Evolutionary conservation across 2,329 filamentous ascomycete genomes (phyloP).

Genomic region (Didymella keratinophila): DNA sequence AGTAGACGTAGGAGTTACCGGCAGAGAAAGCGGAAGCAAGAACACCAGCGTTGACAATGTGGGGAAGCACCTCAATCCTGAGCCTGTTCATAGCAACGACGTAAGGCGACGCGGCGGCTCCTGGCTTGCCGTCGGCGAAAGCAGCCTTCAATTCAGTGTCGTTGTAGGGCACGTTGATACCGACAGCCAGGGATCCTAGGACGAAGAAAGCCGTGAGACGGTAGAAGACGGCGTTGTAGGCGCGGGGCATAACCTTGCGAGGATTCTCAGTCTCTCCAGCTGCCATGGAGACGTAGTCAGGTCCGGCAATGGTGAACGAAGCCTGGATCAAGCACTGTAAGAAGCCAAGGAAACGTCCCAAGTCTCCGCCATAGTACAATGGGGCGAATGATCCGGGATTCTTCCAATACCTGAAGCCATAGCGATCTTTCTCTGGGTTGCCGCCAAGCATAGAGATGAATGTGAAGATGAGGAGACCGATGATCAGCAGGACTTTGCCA

Average conservation of each 20-base stretch:
- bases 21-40: constrained; percentile 64
- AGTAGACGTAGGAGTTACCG: constrained; percentile 65
- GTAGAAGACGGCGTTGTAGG: constrained; percentile 82
- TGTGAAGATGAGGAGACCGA: constrained; percentile 63
- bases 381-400: constrained; percentile 74
- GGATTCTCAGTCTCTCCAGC: constrained; percentile 59
- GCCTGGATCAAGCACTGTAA: constrained; percentile 74
- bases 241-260: constrained; percentile 67
- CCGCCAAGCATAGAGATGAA: constrained; percentile 85
- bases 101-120: constrained; percentile 72
- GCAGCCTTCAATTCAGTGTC: constrained; percentile 68
- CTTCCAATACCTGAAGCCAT: constrained; percentile 59
- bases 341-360: constrained; percentile 80
- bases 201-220: constrained; percentile 79
- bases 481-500: constrained; percentile 58
- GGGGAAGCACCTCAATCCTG: constrained; percentile 62
- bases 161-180: constrained; percentile 73
- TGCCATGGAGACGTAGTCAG: constrained; percentile 60
- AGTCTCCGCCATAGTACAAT: constrained; percentile 68
- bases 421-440: constrained; percentile 68
- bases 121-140: constrained; percentile 65
- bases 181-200: constrained; percentile 74
- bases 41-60: constrained; percentile 67
- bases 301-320: constrained; percentile 57
- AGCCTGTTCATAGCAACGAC: constrained; percentile 68